Base-by-base conservation (phyloP, 169 alveolate species). In the Plasmodium chabaudi region DNA sequence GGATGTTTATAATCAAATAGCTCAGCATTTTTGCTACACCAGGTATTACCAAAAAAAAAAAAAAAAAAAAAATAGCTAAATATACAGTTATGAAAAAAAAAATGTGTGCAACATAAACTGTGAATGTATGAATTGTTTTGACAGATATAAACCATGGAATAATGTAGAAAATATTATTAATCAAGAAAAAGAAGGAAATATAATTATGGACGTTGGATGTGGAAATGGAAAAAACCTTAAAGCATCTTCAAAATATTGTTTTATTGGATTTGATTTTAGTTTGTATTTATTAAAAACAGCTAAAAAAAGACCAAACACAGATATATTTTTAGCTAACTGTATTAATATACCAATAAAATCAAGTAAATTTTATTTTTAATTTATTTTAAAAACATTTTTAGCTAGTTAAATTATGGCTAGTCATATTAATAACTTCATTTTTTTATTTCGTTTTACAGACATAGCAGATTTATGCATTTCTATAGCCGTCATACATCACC, bases 131-230 rank as follows among this genome's bases (percentile, higher is more conserved):
- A 9, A 17, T 17, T 5, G 17, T 13, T 68, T 68, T 70, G 42
- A 21, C 13, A 95, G 99, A 71, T 97, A 98, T 86, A 97, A 97
- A 72, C 99, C 99, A n/a, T 98, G 99, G 99, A 98, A 99, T 7
- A 95, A 95, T 73, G 98, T 98, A 1, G 96, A 95, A 27, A 88
- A 94, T 51, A 95, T 95, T 91, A 92, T 98, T 39, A 95, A 96
- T 77, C 88, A 94, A 27, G 91, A 95, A 68, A 96, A 95, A 34
- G 93, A 95, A 23, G 97, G 96, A 61, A 94, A 98, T 5, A 79
- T 97, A 5, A 97, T 97, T 56, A 84, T 95, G 12, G 99, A 98
- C 92, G 97, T 97, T 4, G 99, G 99, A 3, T 98, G 99, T 89
- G 99, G 99, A 59, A 98, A 97, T 93, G 99, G 99, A 6, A 98